A percentile compares a stretch with the other conserved stretches of the same genome.
Conservation (phyloP, 176 grass and related monocot species). For the Oryza rufipogon region DNA sequence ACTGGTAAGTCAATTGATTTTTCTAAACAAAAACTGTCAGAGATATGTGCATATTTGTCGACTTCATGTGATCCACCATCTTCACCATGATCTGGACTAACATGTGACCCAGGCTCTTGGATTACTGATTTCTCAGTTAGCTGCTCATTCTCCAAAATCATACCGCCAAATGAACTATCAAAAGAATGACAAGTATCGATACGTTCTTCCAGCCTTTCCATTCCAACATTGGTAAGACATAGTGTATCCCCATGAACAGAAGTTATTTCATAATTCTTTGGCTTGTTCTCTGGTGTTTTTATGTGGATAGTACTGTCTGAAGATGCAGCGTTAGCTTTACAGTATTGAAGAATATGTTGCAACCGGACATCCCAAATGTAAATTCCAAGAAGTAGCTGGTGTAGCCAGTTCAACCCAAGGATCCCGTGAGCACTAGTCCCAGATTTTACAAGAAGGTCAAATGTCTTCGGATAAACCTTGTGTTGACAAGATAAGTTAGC, state of each 20-base stretch:
- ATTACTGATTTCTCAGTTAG: constrained; percentile 33
- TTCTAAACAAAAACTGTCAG: constrained; percentile 10
- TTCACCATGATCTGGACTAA: constrained; percentile 34
- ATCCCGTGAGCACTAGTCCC: constrained; percentile 51
- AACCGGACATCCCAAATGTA: constrained; percentile 88
- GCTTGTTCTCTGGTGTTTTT: constrained; percentile 38
- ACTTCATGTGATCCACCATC: constrained; percentile 20
- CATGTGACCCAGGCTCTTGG: constrained; percentile 31
- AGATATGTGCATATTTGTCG: not conserved
- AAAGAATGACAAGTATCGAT: constrained; percentile 3
- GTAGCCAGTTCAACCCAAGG: constrained; percentile 77
- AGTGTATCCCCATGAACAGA: not conserved
- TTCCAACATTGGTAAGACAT: constrained; percentile 19
- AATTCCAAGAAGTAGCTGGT: constrained; percentile 75
- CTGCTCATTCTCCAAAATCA: constrained; percentile 29
- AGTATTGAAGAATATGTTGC: constrained; percentile 59
- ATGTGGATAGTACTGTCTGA: constrained; percentile 17
- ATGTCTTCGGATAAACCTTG: constrained; percentile 59
- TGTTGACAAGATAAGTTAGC: constrained; percentile 20
- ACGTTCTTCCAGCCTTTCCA: constrained; percentile 29
- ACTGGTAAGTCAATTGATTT: constrained; percentile 20
- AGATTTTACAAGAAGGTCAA: constrained; percentile 38
- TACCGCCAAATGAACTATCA: constrained; percentile 8
- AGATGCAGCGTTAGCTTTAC: constrained; percentile 33
- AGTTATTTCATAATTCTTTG: constrained; percentile 14